Percentiles rank a stretch among this genome's conserved stretches.
phyloP scores from a whole-genome alignment of 257 asterid genomes.

The Penstemon davidsonii region DNA sequence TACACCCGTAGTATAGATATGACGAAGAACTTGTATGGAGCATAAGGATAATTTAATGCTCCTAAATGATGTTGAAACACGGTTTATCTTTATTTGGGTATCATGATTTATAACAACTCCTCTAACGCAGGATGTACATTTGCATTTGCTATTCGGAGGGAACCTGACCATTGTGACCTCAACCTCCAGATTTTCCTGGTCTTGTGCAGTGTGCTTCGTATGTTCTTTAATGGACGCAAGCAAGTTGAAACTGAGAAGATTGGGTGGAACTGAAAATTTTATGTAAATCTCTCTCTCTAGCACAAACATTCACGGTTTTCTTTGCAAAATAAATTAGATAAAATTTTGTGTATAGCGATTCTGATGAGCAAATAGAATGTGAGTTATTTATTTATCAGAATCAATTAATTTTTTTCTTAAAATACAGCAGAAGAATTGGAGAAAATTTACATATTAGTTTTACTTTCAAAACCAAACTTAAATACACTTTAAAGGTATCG shows the following conservation, averaged over 20 bases:
- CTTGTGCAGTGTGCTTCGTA: background rate
- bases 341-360: too few relatives aligned
- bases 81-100: background rate
- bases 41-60: conserved; percentile 3
- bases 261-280: background rate
- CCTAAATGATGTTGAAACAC: background rate
- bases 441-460: too few relatives aligned
- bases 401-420: too few relatives aligned
- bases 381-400: too few relatives aligned
- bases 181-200: background rate
- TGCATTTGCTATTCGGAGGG: background rate
- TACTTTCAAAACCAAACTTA: too few relatives aligned
- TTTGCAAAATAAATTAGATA: too few relatives aligned
- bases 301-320: too few relatives aligned
- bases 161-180: too few relatives aligned
- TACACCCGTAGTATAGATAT: background rate
- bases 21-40: background rate
- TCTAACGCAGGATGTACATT: conserved; percentile 13
- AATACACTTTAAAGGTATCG: too few relatives aligned
- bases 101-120: background rate
- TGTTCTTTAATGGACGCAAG: background rate
- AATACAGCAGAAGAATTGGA: too few relatives aligned
- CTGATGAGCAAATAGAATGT: too few relatives aligned
- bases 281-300: background rate
- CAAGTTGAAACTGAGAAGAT: conserved; percentile 19